phyloP scores from a whole-genome alignment of 495 filamentous ascomycete genomes.

The Glonium stellatum region DNA sequence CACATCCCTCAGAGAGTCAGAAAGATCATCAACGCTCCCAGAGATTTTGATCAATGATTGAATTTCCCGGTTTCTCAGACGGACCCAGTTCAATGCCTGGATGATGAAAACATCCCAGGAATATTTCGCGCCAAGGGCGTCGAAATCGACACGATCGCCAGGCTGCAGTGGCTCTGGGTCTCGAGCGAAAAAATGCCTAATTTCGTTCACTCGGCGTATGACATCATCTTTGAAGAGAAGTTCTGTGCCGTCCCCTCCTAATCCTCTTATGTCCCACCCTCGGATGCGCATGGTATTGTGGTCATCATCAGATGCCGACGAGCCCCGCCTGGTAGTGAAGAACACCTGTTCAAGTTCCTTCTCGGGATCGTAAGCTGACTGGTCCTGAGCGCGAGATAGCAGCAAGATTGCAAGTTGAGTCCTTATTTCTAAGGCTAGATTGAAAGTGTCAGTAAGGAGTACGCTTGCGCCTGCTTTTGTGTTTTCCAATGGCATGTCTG shows the following conservation, averaged over 20 bases:
- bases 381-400: conserved; percentile 16
- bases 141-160: conserved; percentile 31
- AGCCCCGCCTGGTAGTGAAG: not conserved
- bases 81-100: conserved; percentile 18
- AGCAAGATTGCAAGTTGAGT: conserved; percentile 37
- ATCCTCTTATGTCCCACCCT: conserved; percentile 13
- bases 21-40: conserved; percentile 8
- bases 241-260: not conserved
- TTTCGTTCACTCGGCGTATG: conserved; percentile 26
- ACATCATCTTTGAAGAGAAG: conserved; percentile 4
- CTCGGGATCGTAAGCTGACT: conserved; percentile 33
- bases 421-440: conserved; percentile 37
- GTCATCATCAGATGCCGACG: not conserved
- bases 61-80: conserved; percentile 15
- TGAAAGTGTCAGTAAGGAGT: conserved; percentile 33
- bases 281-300: not conserved
- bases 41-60: not conserved
- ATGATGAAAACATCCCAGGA: conserved; percentile 33
- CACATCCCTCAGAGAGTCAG: not conserved
- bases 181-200: conserved; percentile 26
- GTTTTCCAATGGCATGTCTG: not conserved
- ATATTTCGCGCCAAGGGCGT: conserved; percentile 29
- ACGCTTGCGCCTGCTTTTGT: conserved; percentile 22
- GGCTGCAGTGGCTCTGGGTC: no score
- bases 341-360: conserved; percentile 12